Evolutionary conservation across 208 protist genomes (phyloP), one percentile per base, ranked within the genome.

Genomic region (Acanthamoeba sp.): DNA sequence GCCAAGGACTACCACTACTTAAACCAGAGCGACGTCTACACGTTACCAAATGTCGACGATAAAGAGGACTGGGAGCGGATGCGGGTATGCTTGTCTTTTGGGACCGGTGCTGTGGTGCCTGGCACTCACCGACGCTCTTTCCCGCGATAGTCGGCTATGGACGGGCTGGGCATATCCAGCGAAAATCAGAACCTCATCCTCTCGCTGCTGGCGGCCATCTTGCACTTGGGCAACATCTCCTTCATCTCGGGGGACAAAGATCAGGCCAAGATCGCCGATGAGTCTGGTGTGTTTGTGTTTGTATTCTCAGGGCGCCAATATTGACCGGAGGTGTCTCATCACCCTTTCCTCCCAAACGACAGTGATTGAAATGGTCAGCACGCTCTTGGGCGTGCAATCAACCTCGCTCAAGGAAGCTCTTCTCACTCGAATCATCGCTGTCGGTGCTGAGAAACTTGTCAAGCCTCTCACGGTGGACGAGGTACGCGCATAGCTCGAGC

Each of bases 11-110:
- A 97, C 82, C 78, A 94, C 78, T 99, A 98, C 94, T 91, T 98
- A 1, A 95, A 94, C 80, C 94, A 97, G 80, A 97, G 97, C 45
- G 95, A 95, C 22, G 96, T 85, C 71, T 95, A 96, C 55, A 93
- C 94, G 12, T 96, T 98, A 12, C 95, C 96, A 88, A 97, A 97
- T 55, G 95, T 98, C 9, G 97, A 99, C 91, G 98, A 99, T 95
- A 93, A 71, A 36, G 85, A 95, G 24, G 96, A 97, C 29, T 97
- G 95, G 59, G 62, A 96, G 69, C 94, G 95, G 24, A 87, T 96
- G 27, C 22, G 29, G 20, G 87, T 92, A 22, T n/a, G 93, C n/a
- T n/a, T n/a, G n/a, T n/a, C n/a, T n/a, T n/a, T n/a, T n/a, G n/a
- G n/a, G n/a, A n/a, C n/a, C n/a, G n/a, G n/a, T n/a, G n/a, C n/a